These are phyloP conservation scores for Neurospora sp. DNA, from an alignment of 495 filamentous ascomycete genomes.

Conservation along the genomic window DNA sequence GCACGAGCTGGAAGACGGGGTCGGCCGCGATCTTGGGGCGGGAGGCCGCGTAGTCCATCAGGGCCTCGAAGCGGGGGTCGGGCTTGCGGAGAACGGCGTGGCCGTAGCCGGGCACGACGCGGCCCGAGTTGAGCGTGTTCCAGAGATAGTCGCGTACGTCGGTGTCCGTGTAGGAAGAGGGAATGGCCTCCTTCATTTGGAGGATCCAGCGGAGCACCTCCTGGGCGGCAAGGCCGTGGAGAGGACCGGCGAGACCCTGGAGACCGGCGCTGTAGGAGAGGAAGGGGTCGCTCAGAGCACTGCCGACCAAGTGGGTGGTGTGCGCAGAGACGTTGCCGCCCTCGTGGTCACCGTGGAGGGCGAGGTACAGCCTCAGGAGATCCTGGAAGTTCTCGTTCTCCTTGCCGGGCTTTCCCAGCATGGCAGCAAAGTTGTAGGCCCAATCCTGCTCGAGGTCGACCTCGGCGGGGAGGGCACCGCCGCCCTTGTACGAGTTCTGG, in stretches of 20 bases:
- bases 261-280: conserved; percentile 92
- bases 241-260: conserved; percentile 85
- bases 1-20: conserved; percentile 87
- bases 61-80: conserved; percentile 87
- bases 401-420: conserved; percentile 82
- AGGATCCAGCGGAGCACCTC: conserved; percentile 94
- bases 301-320: conserved; percentile 95
- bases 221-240: conserved; percentile 76
- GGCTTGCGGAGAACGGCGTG: conserved; percentile 96
- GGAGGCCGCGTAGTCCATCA: conserved; percentile 87
- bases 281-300: conserved; percentile 88
- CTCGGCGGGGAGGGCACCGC: conserved; percentile 63
- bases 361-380: conserved; percentile 82
- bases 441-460: conserved; percentile 84
- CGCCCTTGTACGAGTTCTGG: conserved; percentile 72
- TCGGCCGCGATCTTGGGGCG: conserved; percentile 76
- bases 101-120: conserved; percentile 94
- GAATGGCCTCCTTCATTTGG: conserved; percentile 85
- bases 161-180: conserved; percentile 61
- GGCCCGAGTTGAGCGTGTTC: conserved; percentile 84
- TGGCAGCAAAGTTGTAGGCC: conserved; percentile 95
- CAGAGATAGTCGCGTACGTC: conserved; percentile 85
- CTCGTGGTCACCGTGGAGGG: conserved; percentile 96
- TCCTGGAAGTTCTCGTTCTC: conserved; percentile 93
- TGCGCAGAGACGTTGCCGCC: conserved; percentile 97